Conservation (phyloP, 345 rosid genomes). For the Aquilaria malaccensis region DNA sequence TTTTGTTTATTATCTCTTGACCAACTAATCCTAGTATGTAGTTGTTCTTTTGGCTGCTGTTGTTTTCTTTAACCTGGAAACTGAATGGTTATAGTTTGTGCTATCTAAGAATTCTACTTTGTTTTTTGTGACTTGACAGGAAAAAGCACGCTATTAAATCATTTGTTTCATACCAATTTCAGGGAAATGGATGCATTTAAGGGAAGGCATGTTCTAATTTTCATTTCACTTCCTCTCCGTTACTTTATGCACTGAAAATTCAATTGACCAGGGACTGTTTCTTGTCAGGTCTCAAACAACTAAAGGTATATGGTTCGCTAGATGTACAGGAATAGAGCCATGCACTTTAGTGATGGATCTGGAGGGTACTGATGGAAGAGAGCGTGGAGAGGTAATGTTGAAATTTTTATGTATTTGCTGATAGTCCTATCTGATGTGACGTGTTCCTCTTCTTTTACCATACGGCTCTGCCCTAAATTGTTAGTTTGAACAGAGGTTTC, state of each 20-base stretch:
- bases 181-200: conserved; percentile 98
- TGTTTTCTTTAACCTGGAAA: not conserved
- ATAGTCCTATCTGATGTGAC: not conserved
- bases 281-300: conserved; percentile 88
- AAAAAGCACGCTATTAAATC: conserved; percentile 89
- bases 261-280: conserved; percentile 6
- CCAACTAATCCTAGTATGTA: no score
- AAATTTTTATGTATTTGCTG: not conserved
- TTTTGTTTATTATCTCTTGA: no score
- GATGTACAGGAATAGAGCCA: conserved; percentile 86
- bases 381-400: conserved; percentile 87
- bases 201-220: conserved; percentile 60
- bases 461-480: conserved; percentile 8
- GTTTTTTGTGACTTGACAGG: conserved; percentile 48
- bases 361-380: conserved; percentile 99
- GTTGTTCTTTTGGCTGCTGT: not conserved
- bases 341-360: conserved; percentile 94
- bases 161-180: conserved; percentile 86
- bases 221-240: conserved; percentile 5
- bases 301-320: conserved; percentile 96
- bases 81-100: not conserved
- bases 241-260: conserved; percentile 11
- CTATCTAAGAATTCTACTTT: conserved; percentile 16
- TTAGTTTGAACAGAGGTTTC: not conserved
- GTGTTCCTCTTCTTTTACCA: not conserved